Percentiles rank a stretch among this genome's conserved stretches.
Evolutionary conservation across 768 basidiomycete species (phyloP).

Genomic region (Termitomyces sp.): DNA sequence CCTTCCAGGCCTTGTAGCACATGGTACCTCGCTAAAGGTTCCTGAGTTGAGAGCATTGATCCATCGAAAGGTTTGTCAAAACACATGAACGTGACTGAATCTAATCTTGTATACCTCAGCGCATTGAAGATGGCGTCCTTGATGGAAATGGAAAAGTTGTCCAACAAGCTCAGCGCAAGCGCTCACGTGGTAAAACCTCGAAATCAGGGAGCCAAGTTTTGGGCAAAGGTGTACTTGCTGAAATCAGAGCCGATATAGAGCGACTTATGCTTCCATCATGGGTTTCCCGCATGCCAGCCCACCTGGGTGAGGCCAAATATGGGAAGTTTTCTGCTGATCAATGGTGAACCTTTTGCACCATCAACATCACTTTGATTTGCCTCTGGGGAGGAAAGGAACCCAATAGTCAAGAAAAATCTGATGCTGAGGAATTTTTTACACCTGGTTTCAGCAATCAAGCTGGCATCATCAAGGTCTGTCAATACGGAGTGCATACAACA

Average conservation of each 20-base stretch:
- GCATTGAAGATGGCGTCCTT: neutral
- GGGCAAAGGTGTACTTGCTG: neutral
- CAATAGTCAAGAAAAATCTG: constrained; percentile 2
- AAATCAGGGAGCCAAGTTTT: neutral
- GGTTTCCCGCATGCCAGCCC: constrained; percentile 16
- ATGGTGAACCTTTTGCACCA: constrained; percentile 27
- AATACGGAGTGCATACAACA: constrained; percentile 15
- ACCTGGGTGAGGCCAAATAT: constrained; percentile 18
- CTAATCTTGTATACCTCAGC: constrained; percentile 19
- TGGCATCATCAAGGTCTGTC: constrained; percentile 19
- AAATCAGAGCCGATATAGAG: neutral
- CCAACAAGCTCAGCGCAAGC: neutral
- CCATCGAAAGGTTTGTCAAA: neutral
- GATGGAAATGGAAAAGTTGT: neutral
- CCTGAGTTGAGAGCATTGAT: neutral
- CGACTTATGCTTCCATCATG: constrained; percentile 18
- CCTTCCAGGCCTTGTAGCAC: neutral
- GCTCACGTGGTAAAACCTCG: neutral
- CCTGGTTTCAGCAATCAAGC: constrained; percentile 26
- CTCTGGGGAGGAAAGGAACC: constrained; percentile 25
- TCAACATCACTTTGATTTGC: constrained; percentile 28
- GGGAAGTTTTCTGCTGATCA: constrained; percentile 28
- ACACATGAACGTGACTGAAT: constrained; percentile 14
- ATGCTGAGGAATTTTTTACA: constrained; percentile 30
- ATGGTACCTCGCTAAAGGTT: neutral